Conservation (phyloP, 768 basidiomycete genomes). For the Wakefieldia striispora region DNA sequence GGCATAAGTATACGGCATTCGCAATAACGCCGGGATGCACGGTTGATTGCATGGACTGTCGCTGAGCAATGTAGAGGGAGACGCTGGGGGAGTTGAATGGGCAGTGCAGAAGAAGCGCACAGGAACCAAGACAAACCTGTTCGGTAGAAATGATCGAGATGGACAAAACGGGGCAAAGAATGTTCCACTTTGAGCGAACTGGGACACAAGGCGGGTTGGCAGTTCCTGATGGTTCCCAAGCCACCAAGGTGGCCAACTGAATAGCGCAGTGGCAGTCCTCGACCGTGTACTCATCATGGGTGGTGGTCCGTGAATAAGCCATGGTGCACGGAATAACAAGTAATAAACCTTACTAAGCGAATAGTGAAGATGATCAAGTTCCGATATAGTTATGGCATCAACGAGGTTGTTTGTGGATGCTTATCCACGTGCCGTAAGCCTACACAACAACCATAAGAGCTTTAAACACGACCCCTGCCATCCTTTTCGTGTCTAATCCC, state of each 20-base stretch:
- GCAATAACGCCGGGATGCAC: slow-evolving; percentile 17
- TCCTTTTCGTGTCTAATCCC: slow-evolving; percentile 23
- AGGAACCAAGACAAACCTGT: slow-evolving; percentile 10
- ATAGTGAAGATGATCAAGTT: slow-evolving; percentile 8
- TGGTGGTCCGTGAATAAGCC: too few species aligned
- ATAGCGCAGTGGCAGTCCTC: slow-evolving; percentile 1
- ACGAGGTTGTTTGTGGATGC: slow-evolving; percentile 36
- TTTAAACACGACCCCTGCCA: slow-evolving; percentile 34
- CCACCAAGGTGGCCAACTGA: neutral
- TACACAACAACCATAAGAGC: slow-evolving; percentile 36
- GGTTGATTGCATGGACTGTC: too few species aligned
- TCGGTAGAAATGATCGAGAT: slow-evolving; percentile 21
- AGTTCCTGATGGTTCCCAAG: slow-evolving; percentile 33
- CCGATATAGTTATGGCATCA: slow-evolving; percentile 32
- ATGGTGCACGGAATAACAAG: too few species aligned
- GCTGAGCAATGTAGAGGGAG: slow-evolving; percentile 4
- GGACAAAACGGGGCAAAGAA: slow-evolving; percentile 20
- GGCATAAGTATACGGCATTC: slow-evolving; percentile 12
- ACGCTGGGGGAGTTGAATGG: neutral
- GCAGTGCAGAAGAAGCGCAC: slow-evolving; percentile 16
- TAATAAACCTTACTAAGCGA: too few species aligned
- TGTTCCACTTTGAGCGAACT: slow-evolving; percentile 18
- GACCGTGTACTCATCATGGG: too few species aligned
- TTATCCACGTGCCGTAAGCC: slow-evolving; percentile 37
- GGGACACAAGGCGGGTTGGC: slow-evolving; percentile 26